Percentiles rank a stretch among this genome's conserved stretches.
Conservation (phyloP, 805 yeast species). For the Saturnispora serradocipensis region DNA sequence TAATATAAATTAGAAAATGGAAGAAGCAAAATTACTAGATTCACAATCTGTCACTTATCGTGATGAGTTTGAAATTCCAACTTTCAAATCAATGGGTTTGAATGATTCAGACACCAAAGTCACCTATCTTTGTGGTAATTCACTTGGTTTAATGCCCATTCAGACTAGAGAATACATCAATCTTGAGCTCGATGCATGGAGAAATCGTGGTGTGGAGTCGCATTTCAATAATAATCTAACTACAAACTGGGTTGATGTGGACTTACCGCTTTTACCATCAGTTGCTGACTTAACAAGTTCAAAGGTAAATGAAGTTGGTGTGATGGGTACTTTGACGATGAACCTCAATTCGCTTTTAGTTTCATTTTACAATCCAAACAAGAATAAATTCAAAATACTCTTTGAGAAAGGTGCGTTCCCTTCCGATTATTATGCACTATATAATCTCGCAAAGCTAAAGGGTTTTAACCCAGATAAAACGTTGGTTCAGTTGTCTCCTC, state of each 20-base stretch:
- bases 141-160: slow-evolving; percentile 85
- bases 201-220: slow-evolving; percentile 68
- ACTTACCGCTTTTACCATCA: slow-evolving; percentile 61
- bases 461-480: slow-evolving; percentile 44
- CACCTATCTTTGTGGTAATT: slow-evolving; percentile 81
- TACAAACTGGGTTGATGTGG: slow-evolving; percentile 79
- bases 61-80: slow-evolving; percentile 55
- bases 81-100: slow-evolving; percentile 52
- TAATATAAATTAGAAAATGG: background rate
- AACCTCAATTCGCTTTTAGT: slow-evolving; percentile 68
- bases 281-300: slow-evolving; percentile 77
- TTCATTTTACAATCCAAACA: slow-evolving; percentile 65
- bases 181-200: slow-evolving; percentile 78
- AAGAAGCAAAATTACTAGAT: slow-evolving; percentile 32
- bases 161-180: slow-evolving; percentile 46
- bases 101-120: slow-evolving; percentile 19
- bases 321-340: slow-evolving; percentile 78
- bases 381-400: slow-evolving; percentile 53
- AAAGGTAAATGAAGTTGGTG: slow-evolving; percentile 64
- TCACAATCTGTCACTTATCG: slow-evolving; percentile 29
- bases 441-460: slow-evolving; percentile 58
- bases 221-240: slow-evolving; percentile 51
- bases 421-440: slow-evolving; percentile 80
- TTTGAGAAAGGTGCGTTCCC: slow-evolving; percentile 89
- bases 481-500: slow-evolving; percentile 56